These are phyloP conservation scores for Zalerion maritima DNA, from an alignment of 495 filamentous ascomycete genomes.

Conservation along the genomic window DNA sequence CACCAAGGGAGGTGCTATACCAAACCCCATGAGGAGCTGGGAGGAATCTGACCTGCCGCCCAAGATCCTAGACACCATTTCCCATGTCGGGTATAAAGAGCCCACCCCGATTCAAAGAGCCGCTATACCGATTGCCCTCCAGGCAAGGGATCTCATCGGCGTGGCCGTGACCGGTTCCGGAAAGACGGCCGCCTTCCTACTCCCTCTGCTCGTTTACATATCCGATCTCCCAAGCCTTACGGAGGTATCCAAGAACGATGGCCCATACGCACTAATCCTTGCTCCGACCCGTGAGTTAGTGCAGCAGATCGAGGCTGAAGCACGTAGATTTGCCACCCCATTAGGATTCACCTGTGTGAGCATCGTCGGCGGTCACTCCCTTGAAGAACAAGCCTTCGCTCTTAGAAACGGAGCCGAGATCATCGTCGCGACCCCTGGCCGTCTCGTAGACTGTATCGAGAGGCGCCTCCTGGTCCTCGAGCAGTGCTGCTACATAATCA, in stretches of 20 bases:
- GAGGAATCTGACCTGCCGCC: slow-evolving; percentile 69
- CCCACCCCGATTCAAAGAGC: slow-evolving; percentile 88
- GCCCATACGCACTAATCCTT: slow-evolving; percentile 90
- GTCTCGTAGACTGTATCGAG: slow-evolving; percentile 94
- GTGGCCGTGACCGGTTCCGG: slow-evolving; percentile 97
- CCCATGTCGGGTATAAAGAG: slow-evolving; percentile 80
- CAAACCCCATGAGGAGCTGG: slow-evolving; percentile 96
- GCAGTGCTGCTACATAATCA: slow-evolving; percentile 95
- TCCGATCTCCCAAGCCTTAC: slow-evolving; percentile 74
- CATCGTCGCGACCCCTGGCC: slow-evolving; percentile 94
- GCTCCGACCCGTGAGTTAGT: slow-evolving; percentile 97
- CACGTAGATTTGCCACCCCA: slow-evolving; percentile 81
- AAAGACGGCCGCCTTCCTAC: slow-evolving; percentile 92
- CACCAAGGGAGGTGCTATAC: slow-evolving; percentile 78
- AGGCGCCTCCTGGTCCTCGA: slow-evolving; percentile 78
- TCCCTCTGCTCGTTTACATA: slow-evolving; percentile 94
- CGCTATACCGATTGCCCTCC: slow-evolving; percentile 88
- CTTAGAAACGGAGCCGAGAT: slow-evolving; percentile 95
- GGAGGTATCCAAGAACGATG: slow-evolving; percentile 84
- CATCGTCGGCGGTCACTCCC: slow-evolving; percentile 90
- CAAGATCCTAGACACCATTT: slow-evolving; percentile 68
- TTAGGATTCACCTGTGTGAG: slow-evolving; percentile 92
- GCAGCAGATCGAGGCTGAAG: slow-evolving; percentile 93
- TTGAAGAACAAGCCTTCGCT: slow-evolving; percentile 89
- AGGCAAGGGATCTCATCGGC: slow-evolving; percentile 88